These are phyloP conservation scores for Cryptosporidium meleagridis DNA, from an alignment of 169 alveolate species.

Conservation along the genomic window DNA sequence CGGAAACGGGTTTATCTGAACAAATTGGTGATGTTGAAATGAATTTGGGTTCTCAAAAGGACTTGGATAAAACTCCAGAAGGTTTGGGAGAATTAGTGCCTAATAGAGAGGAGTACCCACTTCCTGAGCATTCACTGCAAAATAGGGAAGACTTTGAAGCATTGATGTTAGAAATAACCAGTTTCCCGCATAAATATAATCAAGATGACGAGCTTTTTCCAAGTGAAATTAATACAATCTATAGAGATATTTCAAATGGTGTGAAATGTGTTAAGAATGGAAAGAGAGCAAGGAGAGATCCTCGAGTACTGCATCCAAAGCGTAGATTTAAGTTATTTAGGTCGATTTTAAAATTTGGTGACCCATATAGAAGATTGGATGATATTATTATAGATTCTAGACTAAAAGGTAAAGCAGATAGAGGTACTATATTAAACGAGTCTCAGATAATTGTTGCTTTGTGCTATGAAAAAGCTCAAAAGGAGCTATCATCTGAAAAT, in stretches of 20 bases:
- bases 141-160: constrained; percentile 54
- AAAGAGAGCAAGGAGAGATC: constrained; percentile 46
- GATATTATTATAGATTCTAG: constrained; percentile 85
- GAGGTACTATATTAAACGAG: constrained; percentile 83
- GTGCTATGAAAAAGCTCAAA: constrained; percentile 35
- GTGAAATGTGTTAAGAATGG: constrained; percentile 25
- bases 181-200: constrained; percentile 3
- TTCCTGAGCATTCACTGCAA: constrained; percentile 18
- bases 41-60: background rate
- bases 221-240: constrained; percentile 9
- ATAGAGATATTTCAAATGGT: constrained; percentile 36
- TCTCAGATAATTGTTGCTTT: constrained; percentile 73
- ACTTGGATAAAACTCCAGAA: constrained; percentile 3
- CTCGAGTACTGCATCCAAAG: constrained; percentile 75
- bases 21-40: background rate
- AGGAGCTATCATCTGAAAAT: background rate
- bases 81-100: background rate
- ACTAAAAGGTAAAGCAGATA: constrained; percentile 80
- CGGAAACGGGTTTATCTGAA: background rate
- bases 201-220: constrained; percentile 40
- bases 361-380: constrained; percentile 84
- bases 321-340: constrained; percentile 85
- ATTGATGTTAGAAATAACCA: constrained; percentile 38
- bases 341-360: constrained; percentile 85
- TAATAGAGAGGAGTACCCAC: constrained; percentile 43